Percentiles rank a stretch among this genome's conserved stretches.
Evolutionary conservation across 2,329 filamentous ascomycete genomes (phyloP).

Genomic region (Ustulina deusta): DNA sequence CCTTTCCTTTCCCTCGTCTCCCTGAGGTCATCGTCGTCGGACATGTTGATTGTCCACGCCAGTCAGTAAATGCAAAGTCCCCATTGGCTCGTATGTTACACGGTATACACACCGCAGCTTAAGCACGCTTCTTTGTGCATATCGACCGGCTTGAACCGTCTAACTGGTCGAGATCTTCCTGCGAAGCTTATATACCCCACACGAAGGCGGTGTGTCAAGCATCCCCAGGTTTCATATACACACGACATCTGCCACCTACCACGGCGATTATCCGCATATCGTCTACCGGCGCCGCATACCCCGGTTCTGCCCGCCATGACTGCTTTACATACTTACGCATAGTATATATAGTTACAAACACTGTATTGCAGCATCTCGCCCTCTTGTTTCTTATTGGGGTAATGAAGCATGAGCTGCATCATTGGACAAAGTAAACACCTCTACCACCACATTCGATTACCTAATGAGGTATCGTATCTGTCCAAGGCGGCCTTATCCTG

Average conservation of each 20-base stretch:
- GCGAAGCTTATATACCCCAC: conserved; percentile 22
- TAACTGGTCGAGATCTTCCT: conserved; percentile 24
- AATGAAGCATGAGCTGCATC: conserved; percentile 19
- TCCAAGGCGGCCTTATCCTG: neutral
- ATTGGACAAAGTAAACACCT: too few relatives aligned
- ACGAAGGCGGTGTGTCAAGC: conserved; percentile 23
- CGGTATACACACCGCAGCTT: conserved; percentile 33
- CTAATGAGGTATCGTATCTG: conserved; percentile 2
- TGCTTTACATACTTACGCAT: conserved; percentile 8
- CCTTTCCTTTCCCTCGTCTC: neutral
- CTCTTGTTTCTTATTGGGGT: conserved; percentile 10
- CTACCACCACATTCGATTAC: too few relatives aligned
- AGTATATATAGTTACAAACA: neutral
- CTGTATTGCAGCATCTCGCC: conserved; percentile 14
- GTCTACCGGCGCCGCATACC: conserved; percentile 12
- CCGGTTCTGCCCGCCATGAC: conserved; percentile 9
- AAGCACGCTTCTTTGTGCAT: neutral
- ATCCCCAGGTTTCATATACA: conserved; percentile 15
- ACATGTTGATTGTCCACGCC: neutral
- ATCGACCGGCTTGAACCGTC: conserved; percentile 10
- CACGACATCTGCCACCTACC: conserved; percentile 1
- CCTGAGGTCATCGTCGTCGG: neutral
- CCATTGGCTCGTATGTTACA: neutral
- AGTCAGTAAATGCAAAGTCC: neutral
- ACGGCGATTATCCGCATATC: too few relatives aligned